These are phyloP conservation scores for Fusarium paranaense DNA, from an alignment of 2,329 filamentous ascomycete genomes.

Conservation along the genomic window DNA sequence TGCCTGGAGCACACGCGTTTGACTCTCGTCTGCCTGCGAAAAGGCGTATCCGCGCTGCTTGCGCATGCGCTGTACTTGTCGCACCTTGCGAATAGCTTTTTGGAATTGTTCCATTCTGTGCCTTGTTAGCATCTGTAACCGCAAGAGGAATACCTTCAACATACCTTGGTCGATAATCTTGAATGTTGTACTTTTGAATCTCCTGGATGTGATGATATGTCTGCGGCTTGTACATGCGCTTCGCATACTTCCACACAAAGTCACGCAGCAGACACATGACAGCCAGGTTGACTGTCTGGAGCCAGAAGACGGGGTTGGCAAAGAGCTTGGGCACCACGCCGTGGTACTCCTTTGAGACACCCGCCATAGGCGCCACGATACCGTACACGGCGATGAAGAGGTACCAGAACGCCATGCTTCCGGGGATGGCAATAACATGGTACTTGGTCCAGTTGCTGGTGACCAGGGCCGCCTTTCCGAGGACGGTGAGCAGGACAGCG, in stretches of 20 bases:
- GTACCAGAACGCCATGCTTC: constrained; percentile 92
- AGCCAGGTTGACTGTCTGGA: constrained; percentile 85
- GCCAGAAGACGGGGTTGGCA: constrained; percentile 87
- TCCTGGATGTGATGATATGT: constrained; percentile 99
- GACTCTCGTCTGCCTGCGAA: constrained; percentile 95
- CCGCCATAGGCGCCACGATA: constrained; percentile 83
- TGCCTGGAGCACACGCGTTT: constrained; percentile 93
- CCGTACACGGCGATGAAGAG: constrained; percentile 90
- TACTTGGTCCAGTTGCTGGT: constrained; percentile 99
- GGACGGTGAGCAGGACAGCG: constrained; percentile 89
- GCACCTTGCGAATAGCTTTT: constrained; percentile 97
- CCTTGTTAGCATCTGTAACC: constrained; percentile 13
- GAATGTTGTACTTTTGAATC: constrained; percentile 99
- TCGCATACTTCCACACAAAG: constrained; percentile 96
- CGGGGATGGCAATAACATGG: constrained; percentile 93
- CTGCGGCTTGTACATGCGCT: constrained; percentile 96
- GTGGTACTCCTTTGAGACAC: constrained; percentile 85
- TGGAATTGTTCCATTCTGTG: constrained; percentile 98
- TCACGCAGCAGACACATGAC: constrained; percentile 87
- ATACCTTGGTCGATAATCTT: constrained; percentile 95
- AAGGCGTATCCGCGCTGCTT: constrained; percentile 99
- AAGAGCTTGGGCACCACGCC: constrained; percentile 87
- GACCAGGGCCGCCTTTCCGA: constrained; percentile 93
- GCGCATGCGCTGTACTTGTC: constrained; percentile 98
- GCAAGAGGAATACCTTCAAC: constrained; percentile 42